Base-by-base conservation (phyloP, 1,139 yeast species). In the Geotrichum carabidarum region DNA sequence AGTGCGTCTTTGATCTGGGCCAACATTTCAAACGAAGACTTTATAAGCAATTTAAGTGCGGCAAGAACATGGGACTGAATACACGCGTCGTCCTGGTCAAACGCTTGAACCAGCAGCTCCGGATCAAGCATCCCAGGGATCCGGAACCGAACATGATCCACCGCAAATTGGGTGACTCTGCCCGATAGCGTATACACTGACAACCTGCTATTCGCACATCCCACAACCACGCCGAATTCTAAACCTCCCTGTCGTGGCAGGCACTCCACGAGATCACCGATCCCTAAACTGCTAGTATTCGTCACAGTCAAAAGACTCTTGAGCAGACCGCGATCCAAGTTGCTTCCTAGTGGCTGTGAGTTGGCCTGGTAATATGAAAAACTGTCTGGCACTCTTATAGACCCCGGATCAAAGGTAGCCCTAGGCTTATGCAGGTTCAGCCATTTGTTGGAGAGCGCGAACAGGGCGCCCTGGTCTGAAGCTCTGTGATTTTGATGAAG, bases 371-470 rank as follows among this genome's bases (percentile, higher is more conserved):
- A 34, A 7, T 34, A 34, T 11, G 37, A n/a, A 4, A 34, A 34
- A 17, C 22, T 38, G 2, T 38, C 42, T 2, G 18, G 18, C 5
- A 15, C 22, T 17, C 42, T 11, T 12, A 17, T 2, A 12, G 18
- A 14, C 22, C 18, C 15, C 17, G 15, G 37, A 34, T 34, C 12
- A 11, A n/a, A 34, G 37, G 37, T 34, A n/a, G 14, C 37, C n/a
- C 11, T 18, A 15, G 15, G 44, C n/a, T 38, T 38, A 18, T 41
- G 32, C 31, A 51, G 32, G 30, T 47, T 51, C 9, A 51, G 51
- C 54, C 54, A 51, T 46, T 46, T 51, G 44, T 51, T 51, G 7
- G 54, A 51, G 11, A 51, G 51, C 12, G 54, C 54, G 42, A 51
- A 51, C 15, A 41, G 34, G 8, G 37, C 4, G 37, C n/a, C 12